Evolutionary conservation across 1,284 basidiomycete genomes (phyloP), one percentile per base, ranked within the genome.

Genomic region (Moesziomyces parantarcticus): DNA sequence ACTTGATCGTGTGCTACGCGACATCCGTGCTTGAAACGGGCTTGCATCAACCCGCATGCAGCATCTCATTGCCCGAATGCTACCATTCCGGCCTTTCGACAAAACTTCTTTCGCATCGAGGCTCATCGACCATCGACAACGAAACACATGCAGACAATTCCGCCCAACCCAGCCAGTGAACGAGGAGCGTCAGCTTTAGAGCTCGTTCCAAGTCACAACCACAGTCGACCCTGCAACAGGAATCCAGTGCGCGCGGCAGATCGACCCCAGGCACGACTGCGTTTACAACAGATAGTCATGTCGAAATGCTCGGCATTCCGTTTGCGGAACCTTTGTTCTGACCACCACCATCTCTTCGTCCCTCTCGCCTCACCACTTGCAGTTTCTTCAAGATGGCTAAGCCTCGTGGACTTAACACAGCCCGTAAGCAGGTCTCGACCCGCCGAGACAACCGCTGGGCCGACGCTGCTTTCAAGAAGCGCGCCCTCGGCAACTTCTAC

Each of bases 381-480:
- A 73, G 60, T 58, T 73, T 62, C 54, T 62, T 67, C 80, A 81
- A 71, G 57, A 82, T 83, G 78, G 75, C 66, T 62, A 80, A 98
- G 92, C 96, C 96, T 86, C 92, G 95, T 89, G 96, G 96, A 88
- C 91, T 99, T 85, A 93, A 97, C 89, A 96, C 97, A 85, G 97
- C 95, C 85, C 92, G 97, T 87, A 98, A 98, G 89, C 93, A 99
- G 85, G 92, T 94, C 85, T 94, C 89, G 84, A 89, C 91, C 87
- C 92, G 97, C 84, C 90, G 94, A 80, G 92, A 92, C 87, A 97
- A 97, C 90, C 92, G 95, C 87, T 99, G 97, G 97, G 94, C 97
- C 87, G 97, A 99, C 88, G 96, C 96, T 87, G 88, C 91, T 66
- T 99, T 97, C 89, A 99, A 99, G 90, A 99, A 99, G 88, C 93